These are phyloP conservation scores for Pyrenochaeta sp. DNA, from an alignment of 2,329 filamentous ascomycete genomes.

Conservation along the genomic window DNA sequence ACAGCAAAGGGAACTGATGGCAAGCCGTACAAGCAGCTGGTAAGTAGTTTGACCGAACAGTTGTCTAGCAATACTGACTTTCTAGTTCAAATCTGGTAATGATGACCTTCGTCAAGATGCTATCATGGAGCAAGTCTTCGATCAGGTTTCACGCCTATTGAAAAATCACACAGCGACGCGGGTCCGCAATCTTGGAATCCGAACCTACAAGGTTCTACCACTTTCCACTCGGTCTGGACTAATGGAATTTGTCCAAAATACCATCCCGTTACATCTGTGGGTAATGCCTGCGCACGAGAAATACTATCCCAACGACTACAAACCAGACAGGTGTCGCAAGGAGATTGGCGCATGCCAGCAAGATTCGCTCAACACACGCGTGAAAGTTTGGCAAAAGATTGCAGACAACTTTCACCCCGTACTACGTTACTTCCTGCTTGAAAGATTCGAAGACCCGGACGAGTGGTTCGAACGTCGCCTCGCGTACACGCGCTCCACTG, in stretches of 20 bases:
- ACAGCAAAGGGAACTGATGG: slow-evolving; percentile 83
- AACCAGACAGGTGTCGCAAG: slow-evolving; percentile 77
- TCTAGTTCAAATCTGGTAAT: slow-evolving; percentile 87
- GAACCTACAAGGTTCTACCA: slow-evolving; percentile 96
- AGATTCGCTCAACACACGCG: slow-evolving; percentile 73
- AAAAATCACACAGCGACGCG: slow-evolving; percentile 86
- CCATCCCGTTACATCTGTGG: slow-evolving; percentile 89
- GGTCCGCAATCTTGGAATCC: slow-evolving; percentile 86
- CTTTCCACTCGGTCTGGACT: slow-evolving; percentile 85
- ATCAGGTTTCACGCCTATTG: slow-evolving; percentile 89
- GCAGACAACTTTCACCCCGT: slow-evolving; percentile 88
- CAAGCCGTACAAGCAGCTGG: slow-evolving; percentile 82
- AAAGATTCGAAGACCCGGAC: slow-evolving; percentile 90
- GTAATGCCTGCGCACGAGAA: slow-evolving; percentile 87
- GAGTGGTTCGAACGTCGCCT: slow-evolving; percentile 93
- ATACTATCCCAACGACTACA: slow-evolving; percentile 87
- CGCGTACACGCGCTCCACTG: slow-evolving; percentile 91
- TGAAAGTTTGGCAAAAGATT: slow-evolving; percentile 79
- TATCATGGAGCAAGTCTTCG: slow-evolving; percentile 99
- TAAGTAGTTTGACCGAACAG: slow-evolving; percentile 48
- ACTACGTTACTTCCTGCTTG: slow-evolving; percentile 96
- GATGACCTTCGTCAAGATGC: slow-evolving; percentile 97
- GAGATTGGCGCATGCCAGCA: slow-evolving; percentile 78
- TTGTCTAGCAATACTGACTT: no score
- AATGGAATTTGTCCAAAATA: slow-evolving; percentile 97